Evolutionary conservation across 345 rosid species (phyloP).

Genomic region (Salix viminalis): DNA sequence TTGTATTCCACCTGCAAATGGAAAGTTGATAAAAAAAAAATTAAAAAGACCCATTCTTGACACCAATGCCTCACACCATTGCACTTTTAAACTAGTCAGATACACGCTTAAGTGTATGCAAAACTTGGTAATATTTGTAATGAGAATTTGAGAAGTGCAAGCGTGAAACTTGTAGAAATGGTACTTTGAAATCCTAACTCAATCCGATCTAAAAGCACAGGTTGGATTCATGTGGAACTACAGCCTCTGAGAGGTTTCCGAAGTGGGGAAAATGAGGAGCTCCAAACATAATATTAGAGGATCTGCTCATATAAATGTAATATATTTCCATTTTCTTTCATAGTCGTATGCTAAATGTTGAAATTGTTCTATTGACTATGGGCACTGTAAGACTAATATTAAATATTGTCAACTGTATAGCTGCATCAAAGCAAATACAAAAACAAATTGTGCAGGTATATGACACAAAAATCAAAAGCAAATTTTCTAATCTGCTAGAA

Average conservation of each 20-base stretch:
- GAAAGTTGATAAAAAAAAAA: slow-evolving; percentile 1
- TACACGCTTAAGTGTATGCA: not conserved
- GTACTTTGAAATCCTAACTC: not conserved
- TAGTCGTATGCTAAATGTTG: not conserved
- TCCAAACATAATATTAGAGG: not conserved
- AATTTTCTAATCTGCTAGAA: not conserved
- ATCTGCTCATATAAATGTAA: not conserved
- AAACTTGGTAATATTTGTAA: not conserved
- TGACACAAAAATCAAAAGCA: not conserved
- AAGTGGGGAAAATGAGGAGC: not conserved
- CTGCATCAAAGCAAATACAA: not conserved
- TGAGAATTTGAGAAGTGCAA: not conserved
- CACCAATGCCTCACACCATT: not conserved
- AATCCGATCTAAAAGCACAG: not conserved
- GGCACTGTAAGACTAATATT: not conserved
- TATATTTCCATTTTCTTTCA: not conserved
- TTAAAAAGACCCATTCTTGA: not conserved
- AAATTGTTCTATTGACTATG: not conserved
- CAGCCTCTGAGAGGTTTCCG: not conserved
- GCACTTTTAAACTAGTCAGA: not conserved
- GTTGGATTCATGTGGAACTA: not conserved
- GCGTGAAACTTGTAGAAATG: not conserved
- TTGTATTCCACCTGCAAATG: slow-evolving; percentile 64
- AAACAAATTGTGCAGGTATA: not conserved
- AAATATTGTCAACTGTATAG: not conserved